Conservation (phyloP, 345 rosid genomes). For the Aethionema arabicum region DNA sequence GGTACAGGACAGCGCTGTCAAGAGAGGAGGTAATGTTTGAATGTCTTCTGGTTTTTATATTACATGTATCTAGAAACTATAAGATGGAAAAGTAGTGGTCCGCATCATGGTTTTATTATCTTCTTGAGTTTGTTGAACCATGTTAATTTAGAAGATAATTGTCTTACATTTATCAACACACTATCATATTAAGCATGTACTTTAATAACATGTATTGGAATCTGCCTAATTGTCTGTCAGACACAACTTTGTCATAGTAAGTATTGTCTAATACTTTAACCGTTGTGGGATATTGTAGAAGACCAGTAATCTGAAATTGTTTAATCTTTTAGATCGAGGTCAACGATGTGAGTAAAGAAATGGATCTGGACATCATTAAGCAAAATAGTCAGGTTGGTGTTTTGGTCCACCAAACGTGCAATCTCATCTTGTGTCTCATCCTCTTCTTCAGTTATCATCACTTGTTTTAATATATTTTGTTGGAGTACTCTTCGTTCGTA, state of each 20-base stretch:
- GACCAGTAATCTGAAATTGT: background rate
- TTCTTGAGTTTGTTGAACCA: conserved; percentile 16
- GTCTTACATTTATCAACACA: conserved; percentile 20
- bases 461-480: conserved; percentile 4
- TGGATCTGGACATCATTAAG: conserved; percentile 97
- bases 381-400: conserved; percentile 88
- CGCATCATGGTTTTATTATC: conserved; percentile 22
- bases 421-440: background rate
- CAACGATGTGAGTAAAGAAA: conserved; percentile 97
- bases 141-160: conserved; percentile 15
- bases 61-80: conserved; percentile 9
- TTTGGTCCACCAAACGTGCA: conserved; percentile 15
- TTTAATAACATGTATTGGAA: conserved; percentile 2
- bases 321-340: conserved; percentile 73
- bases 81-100: conserved; percentile 7
- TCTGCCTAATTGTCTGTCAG: conserved; percentile 8
- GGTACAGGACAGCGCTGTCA: conserved; percentile 67
- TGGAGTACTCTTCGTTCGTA: conserved; percentile 23
- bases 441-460: conserved; percentile 6
- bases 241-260: conserved; percentile 15
- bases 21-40: conserved; percentile 85
- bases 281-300: too few relatives aligned
- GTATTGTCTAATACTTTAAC: conserved; percentile 13
- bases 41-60: conserved; percentile 6
- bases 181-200: conserved; percentile 12